Base-by-base conservation (phyloP, 2,329 filamentous ascomycete species). In the Mycosphaerelloides madeirae region DNA sequence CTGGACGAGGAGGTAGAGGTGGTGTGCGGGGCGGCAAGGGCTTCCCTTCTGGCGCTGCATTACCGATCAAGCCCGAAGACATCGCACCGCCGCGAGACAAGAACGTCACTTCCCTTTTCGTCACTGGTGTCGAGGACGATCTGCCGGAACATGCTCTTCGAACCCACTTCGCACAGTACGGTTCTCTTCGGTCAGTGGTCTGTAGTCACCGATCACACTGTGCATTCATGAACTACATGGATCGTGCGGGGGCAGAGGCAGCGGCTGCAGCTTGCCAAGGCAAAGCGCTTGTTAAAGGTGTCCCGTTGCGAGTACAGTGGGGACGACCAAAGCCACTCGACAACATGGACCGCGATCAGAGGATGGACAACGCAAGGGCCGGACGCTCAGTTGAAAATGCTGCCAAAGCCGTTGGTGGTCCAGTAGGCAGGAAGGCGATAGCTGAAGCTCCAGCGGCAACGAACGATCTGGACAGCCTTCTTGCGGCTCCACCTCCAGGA, bases 121-220 rank as follows among this genome's bases (percentile, higher is more conserved):
- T 97, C 22, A 96, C 91, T 0, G 94, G 93, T 7, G 82, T 98
- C 2, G 93, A 98, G 66, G 93, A 98, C 63, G 93, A 98, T 60
- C 75, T 98, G 6, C 90, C 91, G 2, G 93, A 98, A 67, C 83
- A 90, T 68, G 89, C 90, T 59, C 75, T 98, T 19, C 85, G 93
- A 37, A 84, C 88, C 2, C 93, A 94, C 67, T 98, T 98, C 72
- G 81, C 87, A 49, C 79, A 80, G 14, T 89, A 90, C 59, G 93
- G 93, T 52, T 87, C 91, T 61, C 83, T 98, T 48, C 87, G 93
- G 59, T 96, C 89, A 19, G 72, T 98, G 13, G 84, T 98, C 29
- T 97, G 93, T 68, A 96, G 90, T 6, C 93, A 98, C 70, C 89
- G 95, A 72, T 91, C 91, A 13, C 93, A 97, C 63, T 97, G 90